Evolutionary conservation across 345 rosid genomes (phyloP), one percentile per base, ranked within the genome.

Genomic region (Bruguiera gymnorhiza): DNA sequence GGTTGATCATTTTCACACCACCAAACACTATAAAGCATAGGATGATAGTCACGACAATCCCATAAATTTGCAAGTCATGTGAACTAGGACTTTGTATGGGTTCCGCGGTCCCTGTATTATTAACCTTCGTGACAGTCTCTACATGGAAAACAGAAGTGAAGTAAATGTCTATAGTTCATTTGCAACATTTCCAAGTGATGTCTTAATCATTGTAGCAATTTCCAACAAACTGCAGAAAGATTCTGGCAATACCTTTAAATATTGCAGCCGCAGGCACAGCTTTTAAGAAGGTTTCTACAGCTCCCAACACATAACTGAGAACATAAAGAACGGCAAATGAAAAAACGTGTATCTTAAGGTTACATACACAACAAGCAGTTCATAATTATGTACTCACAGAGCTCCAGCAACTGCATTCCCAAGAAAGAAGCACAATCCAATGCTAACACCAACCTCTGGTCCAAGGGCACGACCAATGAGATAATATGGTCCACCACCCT

Each of bases 381-480:
- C 15, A 39, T 20, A 50, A 19, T 62, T 43, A 82, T 71, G 64
- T 70, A 86, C 99, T 96, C 77, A 96, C 99, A 96, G 88, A 72
- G 99, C 86, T 83, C 99, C 99, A 65, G 99, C 97, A 82, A 96
- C 93, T 11, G 99, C 99, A 87, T 90, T 96, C 51, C 99, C 99
- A 75, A 92, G 96, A 81, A 96, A 96, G 79, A 96, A 96, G 83
- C 99, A 96, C 69, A 96, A 82, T 73, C 99, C 99, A 82, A 96
- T 96, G 82, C 99, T 96, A 73, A 96, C 91, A 76, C 99, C 99
- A 76, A 96, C 98, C 87, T 96, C 99, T 29, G 99, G 99, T 75
- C 99, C 99, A 85, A 96, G 91, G 65, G 99, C 98, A 60, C 99
- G 99, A 66, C 99, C 99, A 79, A 96, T 96, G 78, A 96, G 96